phyloP scores from a whole-genome alignment of 1,139 yeast genomes.

The Taiozyma sp. region DNA sequence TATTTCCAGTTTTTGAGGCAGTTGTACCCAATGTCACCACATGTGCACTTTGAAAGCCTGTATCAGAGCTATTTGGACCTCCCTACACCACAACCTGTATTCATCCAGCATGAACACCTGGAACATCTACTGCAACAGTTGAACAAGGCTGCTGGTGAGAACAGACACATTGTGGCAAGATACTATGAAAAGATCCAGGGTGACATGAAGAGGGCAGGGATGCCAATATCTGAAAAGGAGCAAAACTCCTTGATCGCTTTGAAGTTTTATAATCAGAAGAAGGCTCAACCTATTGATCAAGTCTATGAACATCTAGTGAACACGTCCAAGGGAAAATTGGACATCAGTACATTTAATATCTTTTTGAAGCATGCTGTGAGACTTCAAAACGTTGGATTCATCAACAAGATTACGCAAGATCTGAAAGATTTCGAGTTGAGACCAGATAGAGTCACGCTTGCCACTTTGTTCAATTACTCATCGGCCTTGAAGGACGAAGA shows the following conservation, averaged over 20 bases:
- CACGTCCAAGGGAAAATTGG: neutral
- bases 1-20: slow-evolving; percentile 27
- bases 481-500: slow-evolving; percentile 6
- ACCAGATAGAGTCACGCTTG: slow-evolving; percentile 12
- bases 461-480: slow-evolving; percentile 5
- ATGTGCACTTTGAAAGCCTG: slow-evolving; percentile 28
- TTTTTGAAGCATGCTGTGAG: slow-evolving; percentile 11
- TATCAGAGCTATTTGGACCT: slow-evolving; percentile 32
- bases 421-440: slow-evolving; percentile 1
- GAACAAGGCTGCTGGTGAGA: slow-evolving; percentile 15
- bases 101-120: slow-evolving; percentile 32
- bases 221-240: neutral
- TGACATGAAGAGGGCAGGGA: neutral
- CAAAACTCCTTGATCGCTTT: neutral
- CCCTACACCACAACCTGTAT: slow-evolving; percentile 33
- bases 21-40: slow-evolving; percentile 31
- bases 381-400: slow-evolving; percentile 4
- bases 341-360: slow-evolving; percentile 9
- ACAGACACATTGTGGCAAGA: slow-evolving; percentile 8
- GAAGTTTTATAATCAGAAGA: neutral
- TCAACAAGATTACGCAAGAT: slow-evolving; percentile 7
- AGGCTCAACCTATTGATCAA: neutral
- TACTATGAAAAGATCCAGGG: slow-evolving; percentile 11
- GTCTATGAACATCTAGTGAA: neutral
- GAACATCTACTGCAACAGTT: slow-evolving; percentile 33